Percentiles rank a stretch among this genome's conserved stretches.
Conservation (phyloP, 2,329 filamentous ascomycete genomes). For the Endoconidiophora polonica region DNA sequence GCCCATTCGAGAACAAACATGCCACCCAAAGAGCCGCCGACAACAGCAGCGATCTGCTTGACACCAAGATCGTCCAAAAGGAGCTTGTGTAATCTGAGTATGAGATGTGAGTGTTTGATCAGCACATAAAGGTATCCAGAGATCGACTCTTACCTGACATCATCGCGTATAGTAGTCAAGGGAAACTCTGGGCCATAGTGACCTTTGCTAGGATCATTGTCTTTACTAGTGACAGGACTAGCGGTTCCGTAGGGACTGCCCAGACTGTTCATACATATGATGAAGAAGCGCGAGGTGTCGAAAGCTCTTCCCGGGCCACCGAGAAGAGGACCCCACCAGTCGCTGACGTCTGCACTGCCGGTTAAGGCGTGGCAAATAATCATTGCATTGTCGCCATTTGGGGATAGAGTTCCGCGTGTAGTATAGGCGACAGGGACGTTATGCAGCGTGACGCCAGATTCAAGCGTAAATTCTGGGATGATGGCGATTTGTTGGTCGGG, state of each 20-base stretch:
- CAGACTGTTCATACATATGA: conserved; percentile 72
- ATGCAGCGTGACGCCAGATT: conserved; percentile 69
- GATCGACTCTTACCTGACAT: conserved; percentile 59
- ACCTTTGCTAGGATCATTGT: conserved; percentile 57
- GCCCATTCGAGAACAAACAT: conserved; percentile 89
- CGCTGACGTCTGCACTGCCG: conserved; percentile 66
- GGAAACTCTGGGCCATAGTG: conserved; percentile 93
- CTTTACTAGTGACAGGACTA: conserved; percentile 76
- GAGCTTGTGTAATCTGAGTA: conserved; percentile 53
- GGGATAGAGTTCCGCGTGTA: conserved; percentile 43
- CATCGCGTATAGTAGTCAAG: conserved; percentile 83
- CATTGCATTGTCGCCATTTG: conserved; percentile 49
- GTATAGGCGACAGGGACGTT: conserved; percentile 61
- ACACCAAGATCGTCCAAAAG: conserved; percentile 68
- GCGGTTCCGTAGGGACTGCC: conserved; percentile 75
- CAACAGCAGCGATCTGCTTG: conserved; percentile 57
- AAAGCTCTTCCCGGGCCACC: conserved; percentile 65
- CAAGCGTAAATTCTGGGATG: conserved; percentile 77
- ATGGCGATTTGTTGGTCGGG: conserved; percentile 76
- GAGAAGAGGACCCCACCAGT: conserved; percentile 78
- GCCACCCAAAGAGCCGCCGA: conserved; percentile 73
- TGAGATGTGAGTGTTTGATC: neutral
- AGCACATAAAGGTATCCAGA: neutral
- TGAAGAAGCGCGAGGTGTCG: conserved; percentile 68
- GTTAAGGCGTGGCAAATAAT: conserved; percentile 73